Conservation (phyloP, 2,329 filamentous ascomycete species). For the Sporothrix globosa region DNA sequence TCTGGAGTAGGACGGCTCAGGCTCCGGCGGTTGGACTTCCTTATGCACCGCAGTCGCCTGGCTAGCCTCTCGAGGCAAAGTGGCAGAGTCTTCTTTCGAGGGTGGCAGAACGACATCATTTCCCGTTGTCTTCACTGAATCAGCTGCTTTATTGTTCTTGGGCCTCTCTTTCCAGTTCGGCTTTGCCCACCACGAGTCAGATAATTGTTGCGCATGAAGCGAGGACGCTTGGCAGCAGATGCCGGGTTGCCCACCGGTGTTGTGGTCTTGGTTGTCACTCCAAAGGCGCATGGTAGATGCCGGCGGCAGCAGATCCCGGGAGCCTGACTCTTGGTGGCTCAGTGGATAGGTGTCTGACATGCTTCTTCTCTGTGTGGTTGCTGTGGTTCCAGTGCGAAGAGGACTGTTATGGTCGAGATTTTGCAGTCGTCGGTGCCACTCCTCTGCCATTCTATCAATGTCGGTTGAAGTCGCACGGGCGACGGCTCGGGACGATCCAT, state of each 20-base stretch:
- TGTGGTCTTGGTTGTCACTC: background rate
- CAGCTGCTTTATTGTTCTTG: background rate
- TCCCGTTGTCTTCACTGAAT: background rate
- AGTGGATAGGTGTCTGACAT: constrained; percentile 26
- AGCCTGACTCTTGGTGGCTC: background rate
- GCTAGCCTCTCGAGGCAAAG: background rate
- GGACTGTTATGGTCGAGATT: background rate
- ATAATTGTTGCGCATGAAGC: background rate
- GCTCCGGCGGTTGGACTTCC: background rate
- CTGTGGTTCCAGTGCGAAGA: background rate
- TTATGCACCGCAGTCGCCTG: background rate
- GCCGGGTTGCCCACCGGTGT: background rate
- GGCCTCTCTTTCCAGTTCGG: background rate
- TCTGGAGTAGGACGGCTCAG: background rate
- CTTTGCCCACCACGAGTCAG: constrained; percentile 15
- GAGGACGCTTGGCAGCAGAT: constrained; percentile 5
- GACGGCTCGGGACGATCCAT: background rate
- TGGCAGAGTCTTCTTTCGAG: background rate
- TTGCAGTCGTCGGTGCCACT: constrained; percentile 25
- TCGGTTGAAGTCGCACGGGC: constrained; percentile 2
- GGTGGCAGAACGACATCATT: background rate
- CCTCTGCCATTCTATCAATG: constrained; percentile 24
- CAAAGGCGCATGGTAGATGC: background rate
- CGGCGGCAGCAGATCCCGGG: background rate
- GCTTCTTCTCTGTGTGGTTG: constrained; percentile 4